Conservation (phyloP, 1,284 basidiomycete species). For the Trichosporon coremiiforme region DNA sequence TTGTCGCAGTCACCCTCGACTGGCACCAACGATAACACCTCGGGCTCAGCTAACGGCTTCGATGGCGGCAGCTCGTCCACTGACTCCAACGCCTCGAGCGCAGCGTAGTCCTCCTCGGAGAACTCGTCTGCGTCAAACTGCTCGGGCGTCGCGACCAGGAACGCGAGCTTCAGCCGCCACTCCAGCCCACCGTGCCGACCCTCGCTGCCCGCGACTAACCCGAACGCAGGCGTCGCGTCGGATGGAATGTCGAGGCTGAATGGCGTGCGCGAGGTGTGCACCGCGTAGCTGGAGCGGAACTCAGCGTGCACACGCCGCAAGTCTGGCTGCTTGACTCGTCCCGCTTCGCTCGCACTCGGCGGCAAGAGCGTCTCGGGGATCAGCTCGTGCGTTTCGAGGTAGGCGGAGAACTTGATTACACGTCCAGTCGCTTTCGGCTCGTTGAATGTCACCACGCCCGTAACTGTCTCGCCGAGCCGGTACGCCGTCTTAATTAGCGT, state of each 20-base stretch:
- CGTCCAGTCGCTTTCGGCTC: constrained; percentile 43
- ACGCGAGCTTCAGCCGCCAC: constrained; percentile 74
- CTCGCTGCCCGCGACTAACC: constrained; percentile 58
- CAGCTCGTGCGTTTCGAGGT: constrained; percentile 79
- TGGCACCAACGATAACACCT: constrained; percentile 42
- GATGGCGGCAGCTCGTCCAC: constrained; percentile 3
- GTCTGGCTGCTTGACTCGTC: constrained; percentile 37
- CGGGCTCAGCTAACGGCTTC: constrained; percentile 13
- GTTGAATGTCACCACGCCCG: constrained; percentile 84
- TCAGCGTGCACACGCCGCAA: constrained; percentile 71
- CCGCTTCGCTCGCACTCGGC: constrained; percentile 55
- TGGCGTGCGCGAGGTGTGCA: constrained; percentile 70
- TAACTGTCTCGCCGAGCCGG: constrained; percentile 82
- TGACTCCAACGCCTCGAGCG: neutral
- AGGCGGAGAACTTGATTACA: constrained; percentile 70
- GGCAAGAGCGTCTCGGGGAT: constrained; percentile 64
- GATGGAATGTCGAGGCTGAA: constrained; percentile 87
- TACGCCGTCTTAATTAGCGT: constrained; percentile 88
- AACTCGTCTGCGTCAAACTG: constrained; percentile 5
- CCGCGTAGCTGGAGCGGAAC: constrained; percentile 71
- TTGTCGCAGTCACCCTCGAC: constrained; percentile 34
- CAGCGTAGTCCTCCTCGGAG: constrained; percentile 12
- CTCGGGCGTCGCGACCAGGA: constrained; percentile 70
- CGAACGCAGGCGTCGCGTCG: constrained; percentile 81
- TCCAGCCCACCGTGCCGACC: constrained; percentile 61